Evolutionary conservation across 257 asterid genomes (phyloP), one percentile per base, ranked within the genome.

Genomic region (Petunia secreta): DNA sequence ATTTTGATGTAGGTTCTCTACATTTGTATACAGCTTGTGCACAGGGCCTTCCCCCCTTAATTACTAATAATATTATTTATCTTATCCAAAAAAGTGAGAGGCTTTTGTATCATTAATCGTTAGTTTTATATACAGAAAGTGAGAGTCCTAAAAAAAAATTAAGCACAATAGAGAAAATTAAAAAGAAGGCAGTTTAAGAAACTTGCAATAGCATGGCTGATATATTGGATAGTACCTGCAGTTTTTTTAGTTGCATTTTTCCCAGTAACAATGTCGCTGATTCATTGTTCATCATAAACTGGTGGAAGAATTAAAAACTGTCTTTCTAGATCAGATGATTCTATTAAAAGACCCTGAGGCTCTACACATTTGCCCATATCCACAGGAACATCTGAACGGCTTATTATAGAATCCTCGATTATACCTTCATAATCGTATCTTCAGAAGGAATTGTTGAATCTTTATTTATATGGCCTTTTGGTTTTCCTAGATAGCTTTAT

Each of bases 401-500:
- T 68, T 67, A n/a, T 46, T 44, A 44, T 44, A 68, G 16, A 4
- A 44, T 44, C 40, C 39, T 44, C 16, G 16, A 68, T 40, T 57
- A 16, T 71, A 34, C 44, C 77, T 34, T 71, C 41, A 43, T 71
- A 55, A 25, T 71, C 77, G 46, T 71, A 34, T 71, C 77, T 71
- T 25, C 43, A 48, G 48, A 46, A 25, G 50, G 34, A 71, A 25
- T 71, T 48, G 11, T 71, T 36, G 73, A 62, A 48, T 46, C 37
- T 78, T 46, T 66, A 1, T 64, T 14, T 52, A 13, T 37, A 52
- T 50, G 81, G 64, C 48, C 75, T 36, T 79, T 52, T 63, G 75
- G 63, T 78, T 78, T 63, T 66, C 38, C 46, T 41, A n/a, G 48
- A 63, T 78, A 16, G 81, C 46, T 68, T 48, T 48, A 37, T 78